Conservation (phyloP, 1,139 yeast genomes). For the Suhomyces ambrosiae region DNA sequence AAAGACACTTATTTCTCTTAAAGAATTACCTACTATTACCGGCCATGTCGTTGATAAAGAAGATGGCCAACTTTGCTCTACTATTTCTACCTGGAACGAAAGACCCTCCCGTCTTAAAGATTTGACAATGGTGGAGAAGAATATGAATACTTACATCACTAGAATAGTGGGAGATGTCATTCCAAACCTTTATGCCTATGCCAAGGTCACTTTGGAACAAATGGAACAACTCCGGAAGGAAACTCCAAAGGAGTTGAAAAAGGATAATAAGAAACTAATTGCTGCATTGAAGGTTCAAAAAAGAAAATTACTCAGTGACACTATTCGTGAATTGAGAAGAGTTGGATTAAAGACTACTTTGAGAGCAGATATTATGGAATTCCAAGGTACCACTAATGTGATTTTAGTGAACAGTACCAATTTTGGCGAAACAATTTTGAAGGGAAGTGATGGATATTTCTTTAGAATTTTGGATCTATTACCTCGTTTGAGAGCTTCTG, state of each 20-base stretch:
- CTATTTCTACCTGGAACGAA: slow-evolving; percentile 48
- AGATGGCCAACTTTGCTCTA: slow-evolving; percentile 20
- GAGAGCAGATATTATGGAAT: slow-evolving; percentile 62
- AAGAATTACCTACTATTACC: slow-evolving; percentile 17
- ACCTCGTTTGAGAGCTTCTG: slow-evolving; percentile 74
- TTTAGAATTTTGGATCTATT: slow-evolving; percentile 74
- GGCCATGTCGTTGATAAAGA: slow-evolving; percentile 20
- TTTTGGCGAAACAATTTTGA: slow-evolving; percentile 41
- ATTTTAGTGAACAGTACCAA: slow-evolving; percentile 59
- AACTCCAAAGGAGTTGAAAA: slow-evolving; percentile 72
- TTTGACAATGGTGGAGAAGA: slow-evolving; percentile 50
- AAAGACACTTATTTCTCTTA: slow-evolving; percentile 14
- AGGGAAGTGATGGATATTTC: slow-evolving; percentile 60
- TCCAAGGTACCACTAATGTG: slow-evolving; percentile 63
- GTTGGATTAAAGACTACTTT: slow-evolving; percentile 74
- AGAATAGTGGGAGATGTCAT: slow-evolving; percentile 35
- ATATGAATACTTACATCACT: slow-evolving; percentile 53
- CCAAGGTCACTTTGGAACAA: slow-evolving; percentile 55
- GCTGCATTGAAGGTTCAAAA: slow-evolving; percentile 81
- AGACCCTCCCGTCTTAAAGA: slow-evolving; percentile 61
- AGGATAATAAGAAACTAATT: slow-evolving; percentile 72
- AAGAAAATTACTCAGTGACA: slow-evolving; percentile 72
- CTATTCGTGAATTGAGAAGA: slow-evolving; percentile 69
- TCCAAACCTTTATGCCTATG: slow-evolving; percentile 52
- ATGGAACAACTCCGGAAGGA: slow-evolving; percentile 68